Conservation (phyloP, 257 asterid genomes). For the Salvia rosmarinus region DNA sequence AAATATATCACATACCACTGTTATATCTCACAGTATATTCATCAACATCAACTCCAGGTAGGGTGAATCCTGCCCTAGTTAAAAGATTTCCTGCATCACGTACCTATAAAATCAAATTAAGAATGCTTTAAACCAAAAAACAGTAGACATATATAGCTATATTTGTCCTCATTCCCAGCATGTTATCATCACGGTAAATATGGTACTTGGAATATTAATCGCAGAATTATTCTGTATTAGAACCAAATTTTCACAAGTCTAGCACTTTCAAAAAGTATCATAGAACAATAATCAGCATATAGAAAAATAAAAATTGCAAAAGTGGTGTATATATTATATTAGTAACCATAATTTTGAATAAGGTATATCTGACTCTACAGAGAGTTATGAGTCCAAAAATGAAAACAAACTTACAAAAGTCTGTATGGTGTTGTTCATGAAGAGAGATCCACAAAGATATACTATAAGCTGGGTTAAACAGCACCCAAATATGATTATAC, state of each 20-base stretch:
- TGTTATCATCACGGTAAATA: conserved; percentile 62
- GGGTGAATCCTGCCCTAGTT: conserved; percentile 93
- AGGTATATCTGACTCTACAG: too few species aligned
- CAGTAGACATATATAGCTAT: neutral
- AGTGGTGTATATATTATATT: neutral
- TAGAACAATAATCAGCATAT: neutral
- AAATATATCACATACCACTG: conserved; percentile 56
- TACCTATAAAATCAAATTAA: conserved; percentile 60
- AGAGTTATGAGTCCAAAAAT: too few species aligned
- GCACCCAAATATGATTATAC: neutral
- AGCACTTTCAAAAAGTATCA: neutral
- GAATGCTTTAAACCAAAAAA: conserved; percentile 11
- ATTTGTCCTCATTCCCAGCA: conserved; percentile 35
- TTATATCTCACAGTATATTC: conserved; percentile 82
- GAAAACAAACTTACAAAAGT: too few species aligned
- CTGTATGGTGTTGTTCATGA: neutral
- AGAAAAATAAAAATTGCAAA: neutral
- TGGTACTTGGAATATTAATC: conserved; percentile 45
- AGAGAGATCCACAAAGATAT: neutral
- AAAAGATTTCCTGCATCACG: conserved; percentile 96
- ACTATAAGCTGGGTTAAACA: neutral
- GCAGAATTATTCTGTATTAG: conserved; percentile 3
- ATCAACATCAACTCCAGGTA: conserved; percentile 96
- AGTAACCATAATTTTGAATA: too few species aligned
- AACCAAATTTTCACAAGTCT: neutral